Conservation (phyloP, 2,329 filamentous ascomycete genomes). For the Microdochium nivale region DNA sequence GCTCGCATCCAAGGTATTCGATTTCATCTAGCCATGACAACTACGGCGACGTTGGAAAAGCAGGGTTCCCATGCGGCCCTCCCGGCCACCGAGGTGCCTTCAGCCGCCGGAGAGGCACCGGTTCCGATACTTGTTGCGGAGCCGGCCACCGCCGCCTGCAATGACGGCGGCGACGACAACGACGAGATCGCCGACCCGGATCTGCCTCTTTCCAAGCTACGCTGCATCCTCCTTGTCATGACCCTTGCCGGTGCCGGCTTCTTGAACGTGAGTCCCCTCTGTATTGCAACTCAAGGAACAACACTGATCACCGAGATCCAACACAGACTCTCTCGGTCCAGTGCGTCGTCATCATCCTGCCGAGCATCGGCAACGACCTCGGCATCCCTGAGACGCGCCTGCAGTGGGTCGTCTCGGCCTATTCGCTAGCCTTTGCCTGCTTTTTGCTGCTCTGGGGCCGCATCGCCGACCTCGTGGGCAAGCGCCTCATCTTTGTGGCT, state of each 20-base stretch:
- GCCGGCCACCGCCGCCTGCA: neutral
- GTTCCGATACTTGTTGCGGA: neutral
- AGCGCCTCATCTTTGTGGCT: constrained; percentile 54
- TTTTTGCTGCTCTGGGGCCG: constrained; percentile 61
- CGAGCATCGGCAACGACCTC: constrained; percentile 49
- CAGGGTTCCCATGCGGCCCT: neutral
- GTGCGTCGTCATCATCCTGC: constrained; percentile 52
- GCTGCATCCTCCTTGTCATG: constrained; percentile 43
- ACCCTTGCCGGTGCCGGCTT: constrained; percentile 48
- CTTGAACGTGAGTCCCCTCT: constrained; percentile 36
- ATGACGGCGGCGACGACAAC: constrained; percentile 2
- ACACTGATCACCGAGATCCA: too few species aligned
- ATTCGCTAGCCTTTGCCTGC: constrained; percentile 58
- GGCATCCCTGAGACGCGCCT: constrained; percentile 47
- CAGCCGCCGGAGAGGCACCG: neutral
- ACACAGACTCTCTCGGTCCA: constrained; percentile 46
- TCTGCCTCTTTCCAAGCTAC: constrained; percentile 36
- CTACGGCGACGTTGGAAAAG: neutral
- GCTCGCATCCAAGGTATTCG: too few species aligned
- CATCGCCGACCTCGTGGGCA: constrained; percentile 59
- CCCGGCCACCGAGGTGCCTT: neutral
- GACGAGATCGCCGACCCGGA: constrained; percentile 5
- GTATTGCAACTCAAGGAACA: too few species aligned
- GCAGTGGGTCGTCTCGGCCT: constrained; percentile 61
- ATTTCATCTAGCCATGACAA: neutral